phyloP scores from a whole-genome alignment of 305 asterid genomes.

The Fraxinus nigra region DNA sequence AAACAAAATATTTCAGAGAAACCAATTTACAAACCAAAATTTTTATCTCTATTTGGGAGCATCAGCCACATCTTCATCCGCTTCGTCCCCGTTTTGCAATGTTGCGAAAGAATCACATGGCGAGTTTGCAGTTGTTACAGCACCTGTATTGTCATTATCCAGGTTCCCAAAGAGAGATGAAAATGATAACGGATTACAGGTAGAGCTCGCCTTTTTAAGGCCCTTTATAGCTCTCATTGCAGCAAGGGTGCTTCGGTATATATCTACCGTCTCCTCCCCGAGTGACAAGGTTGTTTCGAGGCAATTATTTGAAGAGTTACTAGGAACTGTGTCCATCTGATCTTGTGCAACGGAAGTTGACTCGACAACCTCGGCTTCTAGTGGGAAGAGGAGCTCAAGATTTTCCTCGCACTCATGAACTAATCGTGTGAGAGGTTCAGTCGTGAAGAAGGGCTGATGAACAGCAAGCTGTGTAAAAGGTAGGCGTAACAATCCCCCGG shows the following conservation, averaged over 20 bases:
- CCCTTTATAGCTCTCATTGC: constrained; percentile 89
- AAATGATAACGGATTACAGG: constrained; percentile 81
- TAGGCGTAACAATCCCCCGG: constrained; percentile 72
- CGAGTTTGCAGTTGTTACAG: constrained; percentile 71
- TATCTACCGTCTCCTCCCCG: constrained; percentile 67
- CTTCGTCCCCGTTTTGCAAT: constrained; percentile 43
- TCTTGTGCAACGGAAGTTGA: constrained; percentile 35
- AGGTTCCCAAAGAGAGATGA: constrained; percentile 67
- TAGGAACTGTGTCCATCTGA: constrained; percentile 25
- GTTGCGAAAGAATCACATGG: constrained; percentile 40
- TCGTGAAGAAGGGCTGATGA: constrained; percentile 84
- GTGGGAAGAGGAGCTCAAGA: constrained; percentile 84
- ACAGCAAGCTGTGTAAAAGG: constrained; percentile 78
- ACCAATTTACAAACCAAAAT: constrained; percentile 15
- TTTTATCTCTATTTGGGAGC: constrained; percentile 38
- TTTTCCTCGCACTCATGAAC: constrained; percentile 89
- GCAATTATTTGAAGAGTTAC: constrained; percentile 33
- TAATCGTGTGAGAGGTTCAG: constrained; percentile 82
- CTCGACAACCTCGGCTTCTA: constrained; percentile 83
- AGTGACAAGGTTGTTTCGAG: constrained; percentile 31
- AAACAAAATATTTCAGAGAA: not conserved
- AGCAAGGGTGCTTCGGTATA: constrained; percentile 81
- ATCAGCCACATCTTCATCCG: constrained; percentile 27
- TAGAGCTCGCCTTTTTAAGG: constrained; percentile 83
- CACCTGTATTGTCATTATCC: constrained; percentile 63